Conservation (phyloP, 106 monocot species). For the Alisma plantagoaquatica region DNA sequence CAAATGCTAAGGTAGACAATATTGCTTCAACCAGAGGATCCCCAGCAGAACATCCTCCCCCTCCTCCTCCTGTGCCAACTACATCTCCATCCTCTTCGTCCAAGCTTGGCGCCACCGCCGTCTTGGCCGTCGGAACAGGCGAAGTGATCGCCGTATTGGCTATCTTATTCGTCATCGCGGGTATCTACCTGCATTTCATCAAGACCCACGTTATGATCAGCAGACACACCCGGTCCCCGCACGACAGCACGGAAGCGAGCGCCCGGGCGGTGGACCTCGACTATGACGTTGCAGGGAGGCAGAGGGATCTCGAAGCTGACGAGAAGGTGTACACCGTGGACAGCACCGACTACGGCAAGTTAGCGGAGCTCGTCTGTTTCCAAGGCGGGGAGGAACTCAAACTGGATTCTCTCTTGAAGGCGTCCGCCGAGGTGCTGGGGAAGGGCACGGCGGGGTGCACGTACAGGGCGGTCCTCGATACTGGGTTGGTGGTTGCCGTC, state of each 20-base stretch:
- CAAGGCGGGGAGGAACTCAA: constrained; percentile 22
- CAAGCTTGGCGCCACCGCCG: constrained; percentile 11
- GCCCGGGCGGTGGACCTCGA: not conserved
- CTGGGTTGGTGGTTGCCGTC: constrained; percentile 24
- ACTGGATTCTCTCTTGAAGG: constrained; percentile 27
- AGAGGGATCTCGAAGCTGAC: not conserved
- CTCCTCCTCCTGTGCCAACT: too few relatives aligned
- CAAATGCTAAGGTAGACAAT: too few relatives aligned
- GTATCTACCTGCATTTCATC: constrained; percentile 9
- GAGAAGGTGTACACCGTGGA: not conserved
- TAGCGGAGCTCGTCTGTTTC: constrained; percentile 9
- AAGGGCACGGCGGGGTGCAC: constrained; percentile 23
- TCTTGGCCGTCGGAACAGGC: constrained; percentile 15
- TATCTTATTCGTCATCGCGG: constrained; percentile 8
- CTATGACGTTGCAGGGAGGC: not conserved
- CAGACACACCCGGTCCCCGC: not conserved
- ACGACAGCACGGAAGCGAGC: not conserved
- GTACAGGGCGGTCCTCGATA: constrained; percentile 30
- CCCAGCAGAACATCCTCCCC: too few relatives aligned
- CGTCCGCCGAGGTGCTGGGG: constrained; percentile 46
- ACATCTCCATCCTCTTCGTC: too few relatives aligned
- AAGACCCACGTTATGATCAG: not conserved
- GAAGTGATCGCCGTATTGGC: constrained; percentile 10
- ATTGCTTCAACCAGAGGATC: too few relatives aligned
- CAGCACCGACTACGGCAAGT: not conserved